These are phyloP conservation scores for Cicer chorassanicum DNA, from an alignment of 306 rosid genomes.

Conservation along the genomic window DNA sequence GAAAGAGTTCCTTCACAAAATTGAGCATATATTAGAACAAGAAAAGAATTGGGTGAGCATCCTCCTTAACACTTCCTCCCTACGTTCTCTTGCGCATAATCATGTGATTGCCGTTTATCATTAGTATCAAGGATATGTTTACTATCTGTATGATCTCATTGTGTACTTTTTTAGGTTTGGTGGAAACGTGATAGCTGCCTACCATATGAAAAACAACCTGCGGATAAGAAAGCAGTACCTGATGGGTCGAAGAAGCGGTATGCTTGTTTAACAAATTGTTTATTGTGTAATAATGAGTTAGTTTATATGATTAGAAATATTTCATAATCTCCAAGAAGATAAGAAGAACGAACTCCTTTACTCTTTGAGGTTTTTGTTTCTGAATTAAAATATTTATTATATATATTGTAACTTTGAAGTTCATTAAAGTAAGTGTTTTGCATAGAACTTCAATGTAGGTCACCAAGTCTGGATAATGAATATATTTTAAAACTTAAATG, in stretches of 20 bases:
- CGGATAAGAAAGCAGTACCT: too few relatives aligned
- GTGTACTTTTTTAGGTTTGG: too few relatives aligned
- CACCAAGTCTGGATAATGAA: not conserved
- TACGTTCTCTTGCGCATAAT: conserved; percentile 7
- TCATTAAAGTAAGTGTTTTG: not conserved
- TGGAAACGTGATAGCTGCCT: too few relatives aligned
- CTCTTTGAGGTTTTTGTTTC: conserved; percentile 22
- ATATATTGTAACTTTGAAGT: not conserved
- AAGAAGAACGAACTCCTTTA: not conserved
- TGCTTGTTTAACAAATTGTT: conserved; percentile 35
- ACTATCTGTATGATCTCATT: not conserved
- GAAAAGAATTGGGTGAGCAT: conserved; percentile 93
- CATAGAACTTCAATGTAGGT: not conserved
- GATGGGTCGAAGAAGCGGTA: too few relatives aligned
- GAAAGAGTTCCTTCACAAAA: conserved; percentile 70
- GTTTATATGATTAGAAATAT: conserved; percentile 6
- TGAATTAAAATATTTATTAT: conserved; percentile 12
- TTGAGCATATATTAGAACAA: conserved; percentile 90
- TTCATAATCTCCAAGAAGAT: conserved; percentile 32
- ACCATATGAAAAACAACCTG: too few relatives aligned
- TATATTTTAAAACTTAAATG: not conserved
- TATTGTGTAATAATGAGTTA: conserved; percentile 2
- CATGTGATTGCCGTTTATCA: conserved; percentile 11
- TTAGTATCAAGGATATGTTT: not conserved
- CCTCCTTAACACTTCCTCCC: conserved; percentile 29